Base-by-base conservation (phyloP, 2,329 filamentous ascomycete species). In the Amylocarpus encephaloides region DNA sequence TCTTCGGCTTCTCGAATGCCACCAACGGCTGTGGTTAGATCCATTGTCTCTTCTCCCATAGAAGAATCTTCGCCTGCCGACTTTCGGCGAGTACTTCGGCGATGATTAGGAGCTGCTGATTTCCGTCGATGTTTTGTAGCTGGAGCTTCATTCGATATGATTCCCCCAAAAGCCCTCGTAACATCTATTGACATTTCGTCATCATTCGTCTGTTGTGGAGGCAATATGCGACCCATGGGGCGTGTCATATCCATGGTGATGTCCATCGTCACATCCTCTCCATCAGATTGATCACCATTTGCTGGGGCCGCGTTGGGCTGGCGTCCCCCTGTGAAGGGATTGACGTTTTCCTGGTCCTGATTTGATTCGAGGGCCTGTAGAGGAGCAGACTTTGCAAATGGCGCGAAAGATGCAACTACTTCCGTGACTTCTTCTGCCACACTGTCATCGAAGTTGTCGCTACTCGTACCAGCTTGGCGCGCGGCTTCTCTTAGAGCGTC, bases 161-260 rank as follows among this genome's bases (percentile, higher is more conserved):
- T 96, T 2, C 84, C 80, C 7, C 92, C 92, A 47, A 95, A 74
- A 7, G 82, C 88, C 48, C 80, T 82, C 1, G 92, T 96, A 6
- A 96, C 88, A 60, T 97, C 92, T 92, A 97, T 96, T 18, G 88
- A 93, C 75, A 94, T 83, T 35, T 77, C 73, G 19, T 73, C 63
- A 46, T 73, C 69, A 51, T 67, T 66, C 22, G 54, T 52, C 49
- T 55, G 41, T 48, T 57, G 49, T 22, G 49, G 49, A 19, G 62
- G 54, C 38, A 68, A 50, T 39, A 82, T 82, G n/a, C 75, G 71
- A 3, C 79, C 79, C 73, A 39, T 66, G 68, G 2, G 79, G 82
- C 59, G 80, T 74, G 16, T 80, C 76, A 78, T 75, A 55, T 78
- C 75, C 72, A 78, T 78, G 2, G 75, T 48, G 12, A 48, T 36